Conservation (phyloP, 2,329 filamentous ascomycete species). For the Microdochium paspali region DNA sequence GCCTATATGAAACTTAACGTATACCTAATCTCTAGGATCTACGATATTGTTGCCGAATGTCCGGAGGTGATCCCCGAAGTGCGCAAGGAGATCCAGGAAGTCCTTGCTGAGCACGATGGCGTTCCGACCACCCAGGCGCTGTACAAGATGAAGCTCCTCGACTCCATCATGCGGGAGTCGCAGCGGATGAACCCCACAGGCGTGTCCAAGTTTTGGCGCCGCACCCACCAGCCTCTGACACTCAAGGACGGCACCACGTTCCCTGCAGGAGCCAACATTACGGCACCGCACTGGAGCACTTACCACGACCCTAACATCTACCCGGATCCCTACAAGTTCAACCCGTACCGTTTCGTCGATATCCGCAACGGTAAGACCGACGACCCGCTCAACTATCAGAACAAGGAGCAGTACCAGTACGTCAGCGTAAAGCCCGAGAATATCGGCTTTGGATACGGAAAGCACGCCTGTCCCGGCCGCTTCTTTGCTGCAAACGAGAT, state of each 20-base stretch:
- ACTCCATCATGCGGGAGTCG: conserved; percentile 24
- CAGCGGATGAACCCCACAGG: conserved; percentile 15
- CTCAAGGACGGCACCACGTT: conserved; percentile 38
- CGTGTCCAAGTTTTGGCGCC: conserved; percentile 33
- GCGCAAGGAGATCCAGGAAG: conserved; percentile 35
- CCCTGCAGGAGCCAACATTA: conserved; percentile 25
- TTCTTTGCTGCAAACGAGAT: conserved; percentile 35
- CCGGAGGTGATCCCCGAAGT: conserved; percentile 38
- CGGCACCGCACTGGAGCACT: conserved; percentile 19
- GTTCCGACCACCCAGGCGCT: conserved; percentile 20
- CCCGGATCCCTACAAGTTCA: conserved; percentile 19
- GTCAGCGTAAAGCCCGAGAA: conserved; percentile 22
- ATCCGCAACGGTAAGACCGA: conserved; percentile 16
- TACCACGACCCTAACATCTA: conserved; percentile 18
- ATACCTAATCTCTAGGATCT: too few relatives aligned
- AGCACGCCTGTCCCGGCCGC: conserved; percentile 27
- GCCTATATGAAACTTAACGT: too few relatives aligned
- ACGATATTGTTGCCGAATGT: conserved; percentile 33
- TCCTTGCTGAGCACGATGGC: conserved; percentile 21
- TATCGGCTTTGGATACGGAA: conserved; percentile 28
- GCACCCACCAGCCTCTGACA: conserved; percentile 32
- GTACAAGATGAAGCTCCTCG: conserved; percentile 26
- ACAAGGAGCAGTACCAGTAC: conserved; percentile 27
- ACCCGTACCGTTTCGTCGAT: conserved; percentile 23
- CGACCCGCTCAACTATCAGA: conserved; percentile 14